Evolutionary conservation across 306 rosid species (phyloP), one percentile per base, ranked within the genome.

Genomic region (Luffa aegyptiaca): DNA sequence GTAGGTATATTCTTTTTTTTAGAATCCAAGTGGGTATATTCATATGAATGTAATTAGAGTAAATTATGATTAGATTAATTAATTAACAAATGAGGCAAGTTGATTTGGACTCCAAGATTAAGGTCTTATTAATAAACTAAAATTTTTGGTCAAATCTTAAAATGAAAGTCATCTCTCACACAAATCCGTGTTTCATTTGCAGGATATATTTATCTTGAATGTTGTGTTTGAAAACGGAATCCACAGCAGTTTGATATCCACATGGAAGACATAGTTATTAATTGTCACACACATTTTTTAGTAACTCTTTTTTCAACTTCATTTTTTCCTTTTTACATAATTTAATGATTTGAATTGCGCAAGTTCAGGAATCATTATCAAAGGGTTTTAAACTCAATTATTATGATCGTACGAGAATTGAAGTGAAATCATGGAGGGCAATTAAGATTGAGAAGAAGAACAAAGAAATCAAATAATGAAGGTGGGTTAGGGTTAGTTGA

Each of bases 191-290:
- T 42, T 21, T 71, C 39, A 68, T 44, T 71, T 44, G 31, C 76
- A 45, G 6, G n/a, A 13, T 31, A 13, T 31, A 16, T 5, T 33
- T 49, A 51, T 74, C 62, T 74, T 74, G 78, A 74, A 74, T 31
- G 20, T 33, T 74, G 78, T 51, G 78, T 51, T 74, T 16, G 14
- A 51, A 49, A 74, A 31, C 61, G 53, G 42, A 74, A 49, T 21
- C 8, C 42, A 8, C 0, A 21, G 20, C 39, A 46, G 5, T 4
- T 44, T 21, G 57, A 71, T 21, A 21, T 31, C 26, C 77, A 74
- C 33, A 17, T 74, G 78, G 78, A 72, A 72, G 77, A 72, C 77
- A 72, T 72, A 3, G 21, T 33, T 48, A 51, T 74, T 74, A 74
- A 74, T 74, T 74, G 6, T 26, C 31, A 2, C 7, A 14, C 4